Percentiles rank a stretch among this genome's conserved stretches.
phyloP scores from a whole-genome alignment of 345 rosid species.

The Xanthoceras sorbifolium region DNA sequence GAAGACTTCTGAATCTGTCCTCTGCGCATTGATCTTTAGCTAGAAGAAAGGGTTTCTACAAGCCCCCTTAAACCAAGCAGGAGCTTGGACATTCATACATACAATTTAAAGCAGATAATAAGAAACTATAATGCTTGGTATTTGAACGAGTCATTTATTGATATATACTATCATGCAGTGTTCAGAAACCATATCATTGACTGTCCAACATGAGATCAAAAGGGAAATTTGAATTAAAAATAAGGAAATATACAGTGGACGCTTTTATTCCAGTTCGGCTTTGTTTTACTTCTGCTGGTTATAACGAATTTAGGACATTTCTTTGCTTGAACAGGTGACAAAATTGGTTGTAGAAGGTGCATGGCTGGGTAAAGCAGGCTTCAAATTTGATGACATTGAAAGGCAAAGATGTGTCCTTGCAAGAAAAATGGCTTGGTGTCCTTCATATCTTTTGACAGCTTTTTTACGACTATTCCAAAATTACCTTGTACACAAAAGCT shows the following conservation, averaged over 20 bases:
- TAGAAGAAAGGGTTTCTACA: not conserved
- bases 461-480: not conserved
- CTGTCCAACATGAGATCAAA: too few species aligned
- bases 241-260: too few species aligned
- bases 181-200: too few species aligned
- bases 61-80: not conserved
- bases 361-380: not conserved
- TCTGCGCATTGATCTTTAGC: not conserved
- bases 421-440: not conserved
- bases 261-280: not conserved
- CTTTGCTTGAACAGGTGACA: slow-evolving; percentile 2
- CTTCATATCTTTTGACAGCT: not conserved
- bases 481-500: not conserved
- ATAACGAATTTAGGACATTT: not conserved
- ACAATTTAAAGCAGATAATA: too few species aligned
- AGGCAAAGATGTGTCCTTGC: not conserved
- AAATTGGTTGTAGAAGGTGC: not conserved
- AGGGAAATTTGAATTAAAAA: too few species aligned
- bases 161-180: too few species aligned
- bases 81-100: not conserved
- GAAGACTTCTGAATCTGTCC: not conserved
- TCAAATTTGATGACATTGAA: not conserved
- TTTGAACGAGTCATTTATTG: too few species aligned
- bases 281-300: not conserved
- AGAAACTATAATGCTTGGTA: too few species aligned